Evolutionary conservation across 2,329 filamentous ascomycete species (phyloP), one percentile per base, ranked within the genome.

Genomic region (Colletotrichum aenigma): DNA sequence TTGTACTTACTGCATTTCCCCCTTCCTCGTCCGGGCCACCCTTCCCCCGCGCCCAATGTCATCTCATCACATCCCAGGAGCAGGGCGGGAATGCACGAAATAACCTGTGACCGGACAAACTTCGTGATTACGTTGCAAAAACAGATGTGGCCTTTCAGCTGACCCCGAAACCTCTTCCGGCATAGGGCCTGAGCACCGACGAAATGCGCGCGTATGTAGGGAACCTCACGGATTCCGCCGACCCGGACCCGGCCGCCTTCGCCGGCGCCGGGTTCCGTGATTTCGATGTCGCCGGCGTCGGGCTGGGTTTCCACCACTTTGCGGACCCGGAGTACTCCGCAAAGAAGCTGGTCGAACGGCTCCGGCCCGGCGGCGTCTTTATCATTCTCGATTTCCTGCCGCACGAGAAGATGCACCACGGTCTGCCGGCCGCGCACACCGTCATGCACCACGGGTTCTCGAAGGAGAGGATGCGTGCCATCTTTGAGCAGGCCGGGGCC

Each of bases 391-490:
- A 96, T 80, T 93, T 95, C 75, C 80, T 94, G 21, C 86, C 91
- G 10, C 91, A 93, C 78, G 87, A 78, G 62, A 81, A 82, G 34
- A 78, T 81, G 70, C 66, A 64, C 64, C 71, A 58, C 70, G 34
- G 61, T 72, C 34, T 73, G n/a, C 76, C 77, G 13, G 80, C 81
- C 6, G 74, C 81, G 6, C 83, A 88, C 43, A 93, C 92, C 0
- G 89, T 96, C 24, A 89, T 89, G 36, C 92, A 93, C 69, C 88
- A 92, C 76, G 93, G 94, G 0, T 96, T 96, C 82, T 89, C 87
- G 2, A 85, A 91, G 81, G 87, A 89, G 13, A 86, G 90, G 32
- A 90, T 95, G 67, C 87, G 86, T 79, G 82, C 84, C 26, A 88
- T 95, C 78, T 95, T 94, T 79, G 87, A 89, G 72, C 85, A 86